These are phyloP conservation scores for Aspergillus japonicus DNA, from an alignment of 2,329 filamentous ascomycete genomes.

Conservation along the genomic window DNA sequence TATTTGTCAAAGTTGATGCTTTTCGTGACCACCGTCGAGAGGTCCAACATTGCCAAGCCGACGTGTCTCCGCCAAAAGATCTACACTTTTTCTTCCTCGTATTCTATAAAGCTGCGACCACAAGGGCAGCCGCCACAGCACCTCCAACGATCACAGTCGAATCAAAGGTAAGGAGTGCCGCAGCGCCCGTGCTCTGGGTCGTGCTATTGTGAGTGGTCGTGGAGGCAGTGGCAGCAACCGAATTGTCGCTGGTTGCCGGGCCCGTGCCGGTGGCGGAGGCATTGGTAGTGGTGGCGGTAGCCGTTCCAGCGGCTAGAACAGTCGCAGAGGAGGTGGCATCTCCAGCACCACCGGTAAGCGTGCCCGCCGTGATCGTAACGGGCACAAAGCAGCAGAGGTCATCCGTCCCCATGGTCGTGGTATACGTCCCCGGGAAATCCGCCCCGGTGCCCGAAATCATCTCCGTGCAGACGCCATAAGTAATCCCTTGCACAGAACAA, in stretches of 20 bases:
- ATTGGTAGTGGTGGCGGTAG: neutral
- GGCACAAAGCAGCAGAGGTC: slow-evolving; percentile 15
- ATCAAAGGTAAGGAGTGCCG: neutral
- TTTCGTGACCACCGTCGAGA: too few species aligned
- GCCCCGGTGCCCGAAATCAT: slow-evolving; percentile 13
- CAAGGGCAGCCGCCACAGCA: slow-evolving; percentile 1
- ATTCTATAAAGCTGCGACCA: neutral
- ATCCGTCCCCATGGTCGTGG: slow-evolving; percentile 6
- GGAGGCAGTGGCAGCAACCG: neutral
- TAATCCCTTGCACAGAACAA: slow-evolving; percentile 21
- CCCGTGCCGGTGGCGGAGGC: neutral
- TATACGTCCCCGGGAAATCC: slow-evolving; percentile 16
- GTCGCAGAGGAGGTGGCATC: too few species aligned
- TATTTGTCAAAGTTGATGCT: too few species aligned
- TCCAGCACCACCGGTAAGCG: slow-evolving; percentile 7
- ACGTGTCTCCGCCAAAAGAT: too few species aligned
- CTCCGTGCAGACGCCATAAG: slow-evolving; percentile 19
- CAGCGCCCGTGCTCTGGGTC: slow-evolving; percentile 5
- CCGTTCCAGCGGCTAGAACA: neutral
- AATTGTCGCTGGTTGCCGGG: neutral
- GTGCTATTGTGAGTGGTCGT: neutral
- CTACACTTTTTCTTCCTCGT: too few species aligned
- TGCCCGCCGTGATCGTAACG: slow-evolving; percentile 25
- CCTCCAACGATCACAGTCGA: slow-evolving; percentile 10
- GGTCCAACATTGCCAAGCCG: too few species aligned